Evolutionary conservation across 1,284 basidiomycete species (phyloP).

Genomic region (Schizophyllum commune): DNA sequence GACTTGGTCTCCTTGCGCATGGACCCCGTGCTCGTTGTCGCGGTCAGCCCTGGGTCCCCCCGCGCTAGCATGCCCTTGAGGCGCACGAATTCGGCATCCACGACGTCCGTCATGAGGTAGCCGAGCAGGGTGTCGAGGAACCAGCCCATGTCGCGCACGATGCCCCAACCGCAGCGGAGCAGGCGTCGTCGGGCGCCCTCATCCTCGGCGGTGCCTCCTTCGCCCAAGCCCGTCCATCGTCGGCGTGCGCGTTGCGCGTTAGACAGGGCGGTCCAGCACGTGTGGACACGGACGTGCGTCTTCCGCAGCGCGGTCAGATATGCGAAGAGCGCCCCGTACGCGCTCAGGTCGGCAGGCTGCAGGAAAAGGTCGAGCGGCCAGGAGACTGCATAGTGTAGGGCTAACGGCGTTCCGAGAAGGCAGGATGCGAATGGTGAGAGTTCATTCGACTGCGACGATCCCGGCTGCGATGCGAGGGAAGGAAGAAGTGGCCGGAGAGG

Average conservation of each 20-base stretch:
- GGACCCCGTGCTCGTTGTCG: conserved; percentile 3
- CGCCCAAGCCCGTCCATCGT: conserved; percentile 79
- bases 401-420: conserved; percentile 71
- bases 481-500: conserved; percentile 74
- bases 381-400: conserved; percentile 59
- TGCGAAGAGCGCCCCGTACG: conserved; percentile 74
- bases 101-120: conserved; percentile 85
- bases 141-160: conserved; percentile 84
- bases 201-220: conserved; percentile 74
- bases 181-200: conserved; percentile 55
- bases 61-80: conserved; percentile 52
- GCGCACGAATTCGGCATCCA: conserved; percentile 75
- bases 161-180: conserved; percentile 76
- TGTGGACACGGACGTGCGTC: conserved; percentile 72
- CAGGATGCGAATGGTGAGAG: conserved; percentile 59
- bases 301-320: conserved; percentile 80
- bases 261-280: conserved; percentile 77
- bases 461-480: conserved; percentile 37
- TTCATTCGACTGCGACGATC: conserved; percentile 17
- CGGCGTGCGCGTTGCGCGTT: conserved; percentile 75
- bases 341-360: conserved; percentile 62
- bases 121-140: conserved; percentile 78
- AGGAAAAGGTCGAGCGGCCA: conserved; percentile 92
- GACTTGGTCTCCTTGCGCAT: neutral
- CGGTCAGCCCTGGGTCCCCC: conserved; percentile 16